Percentiles rank a stretch among this genome's conserved stretches.
Conservation (phyloP, 805 yeast species). For the Wickerhamomyces bisporus region DNA sequence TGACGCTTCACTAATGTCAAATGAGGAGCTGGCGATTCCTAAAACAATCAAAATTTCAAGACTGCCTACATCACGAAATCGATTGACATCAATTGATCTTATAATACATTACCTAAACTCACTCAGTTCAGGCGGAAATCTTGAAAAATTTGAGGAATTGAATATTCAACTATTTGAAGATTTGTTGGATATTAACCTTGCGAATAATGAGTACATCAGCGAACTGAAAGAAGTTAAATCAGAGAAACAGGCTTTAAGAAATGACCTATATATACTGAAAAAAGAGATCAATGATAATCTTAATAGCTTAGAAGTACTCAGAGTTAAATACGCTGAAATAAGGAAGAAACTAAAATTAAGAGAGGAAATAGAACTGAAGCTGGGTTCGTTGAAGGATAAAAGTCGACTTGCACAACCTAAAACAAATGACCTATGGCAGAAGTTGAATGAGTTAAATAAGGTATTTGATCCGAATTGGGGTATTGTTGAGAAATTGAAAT, state of each 20-base stretch:
- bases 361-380: slow-evolving; percentile 15
- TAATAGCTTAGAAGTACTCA: slow-evolving; percentile 22
- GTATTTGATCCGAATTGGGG: slow-evolving; percentile 24
- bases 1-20: slow-evolving; percentile 3
- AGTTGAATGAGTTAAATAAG: slow-evolving; percentile 25
- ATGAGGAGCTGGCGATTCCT: neutral
- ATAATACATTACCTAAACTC: slow-evolving; percentile 10
- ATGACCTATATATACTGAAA: slow-evolving; percentile 25
- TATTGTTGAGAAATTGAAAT: slow-evolving; percentile 12
- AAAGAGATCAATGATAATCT: slow-evolving; percentile 21
- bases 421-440: slow-evolving; percentile 12
- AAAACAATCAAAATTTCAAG: slow-evolving; percentile 22
- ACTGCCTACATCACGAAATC: slow-evolving; percentile 14
- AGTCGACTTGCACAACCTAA: neutral
- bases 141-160: slow-evolving; percentile 17
- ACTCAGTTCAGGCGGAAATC: slow-evolving; percentile 11
- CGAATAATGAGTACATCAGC: slow-evolving; percentile 28
- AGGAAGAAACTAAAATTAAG: slow-evolving; percentile 11
- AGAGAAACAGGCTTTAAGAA: slow-evolving; percentile 27
- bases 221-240: slow-evolving; percentile 25
- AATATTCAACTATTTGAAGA: slow-evolving; percentile 24
- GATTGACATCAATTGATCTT: slow-evolving; percentile 18
- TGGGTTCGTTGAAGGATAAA: slow-evolving; percentile 2
- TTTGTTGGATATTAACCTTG: slow-evolving; percentile 31
- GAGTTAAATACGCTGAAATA: slow-evolving; percentile 20